phyloP scores from a whole-genome alignment of 345 rosid species.

The Pistacia integerrima region DNA sequence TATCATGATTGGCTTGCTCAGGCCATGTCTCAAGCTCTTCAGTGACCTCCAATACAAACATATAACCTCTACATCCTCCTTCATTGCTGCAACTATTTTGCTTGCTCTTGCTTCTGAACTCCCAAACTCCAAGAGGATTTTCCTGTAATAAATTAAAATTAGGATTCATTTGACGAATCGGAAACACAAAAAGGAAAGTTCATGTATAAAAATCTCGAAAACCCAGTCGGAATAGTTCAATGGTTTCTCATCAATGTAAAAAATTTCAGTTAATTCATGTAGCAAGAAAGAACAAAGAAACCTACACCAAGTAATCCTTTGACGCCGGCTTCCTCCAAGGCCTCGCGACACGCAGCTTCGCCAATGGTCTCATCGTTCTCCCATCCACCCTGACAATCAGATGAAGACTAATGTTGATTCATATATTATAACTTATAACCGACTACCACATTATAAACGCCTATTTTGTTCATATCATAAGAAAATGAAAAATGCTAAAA shows the following conservation, averaged over 20 bases:
- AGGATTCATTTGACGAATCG: neutral
- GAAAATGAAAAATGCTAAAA: neutral
- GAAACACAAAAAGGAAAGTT: neutral
- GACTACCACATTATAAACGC: neutral
- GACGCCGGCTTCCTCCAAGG: slow-evolving; percentile 49
- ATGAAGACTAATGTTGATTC: neutral
- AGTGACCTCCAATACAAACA: slow-evolving; percentile 65
- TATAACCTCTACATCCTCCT: slow-evolving; percentile 74
- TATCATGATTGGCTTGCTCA: slow-evolving; percentile 34
- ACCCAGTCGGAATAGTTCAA: too few relatives aligned
- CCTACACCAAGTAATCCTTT: slow-evolving; percentile 38
- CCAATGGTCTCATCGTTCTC: slow-evolving; percentile 41
- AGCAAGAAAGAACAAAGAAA: neutral
- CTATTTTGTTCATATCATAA: neutral
- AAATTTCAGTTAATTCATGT: too few relatives aligned
- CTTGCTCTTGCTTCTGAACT: slow-evolving; percentile 59
- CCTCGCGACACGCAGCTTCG: slow-evolving; percentile 40
- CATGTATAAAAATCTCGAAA: neutral
- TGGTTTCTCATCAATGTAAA: too few relatives aligned
- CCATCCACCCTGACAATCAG: slow-evolving; percentile 43
- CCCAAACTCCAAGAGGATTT: slow-evolving; percentile 51
- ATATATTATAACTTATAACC: neutral
- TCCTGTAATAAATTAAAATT: slow-evolving; percentile 25
- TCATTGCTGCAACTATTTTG: slow-evolving; percentile 35
- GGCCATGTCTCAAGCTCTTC: slow-evolving; percentile 54